These are phyloP conservation scores for Gentiana macrophylla DNA, from an alignment of 257 asterid genomes.

Conservation along the genomic window DNA sequence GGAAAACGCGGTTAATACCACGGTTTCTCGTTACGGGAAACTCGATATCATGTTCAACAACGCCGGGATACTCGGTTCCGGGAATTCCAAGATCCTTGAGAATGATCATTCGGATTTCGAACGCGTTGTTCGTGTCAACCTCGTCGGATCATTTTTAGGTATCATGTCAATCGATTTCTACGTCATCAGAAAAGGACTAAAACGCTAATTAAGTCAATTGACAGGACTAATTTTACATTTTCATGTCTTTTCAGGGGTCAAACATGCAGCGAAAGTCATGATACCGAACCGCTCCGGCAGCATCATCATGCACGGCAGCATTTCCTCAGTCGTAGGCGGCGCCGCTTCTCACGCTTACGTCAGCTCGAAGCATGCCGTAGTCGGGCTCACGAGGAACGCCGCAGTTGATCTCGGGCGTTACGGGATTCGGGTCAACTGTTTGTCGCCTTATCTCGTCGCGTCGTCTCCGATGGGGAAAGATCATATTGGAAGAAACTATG, in stretches of 20 bases:
- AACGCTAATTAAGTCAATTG: too few relatives aligned
- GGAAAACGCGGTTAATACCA: neutral
- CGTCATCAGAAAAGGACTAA: too few relatives aligned
- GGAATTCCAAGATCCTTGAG: neutral
- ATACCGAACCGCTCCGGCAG: constrained; percentile 20
- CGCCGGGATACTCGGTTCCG: neutral
- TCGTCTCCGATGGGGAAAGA: constrained; percentile 1
- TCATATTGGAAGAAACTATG: neutral
- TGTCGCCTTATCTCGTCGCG: constrained; percentile 17
- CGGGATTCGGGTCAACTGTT: constrained; percentile 25
- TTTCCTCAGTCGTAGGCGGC: constrained; percentile 15
- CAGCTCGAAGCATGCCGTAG: constrained; percentile 19
- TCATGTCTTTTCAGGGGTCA: constrained; percentile 17
- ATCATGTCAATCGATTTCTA: too few relatives aligned
- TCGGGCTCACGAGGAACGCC: constrained; percentile 21
- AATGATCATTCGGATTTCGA: neutral
- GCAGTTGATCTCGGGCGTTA: constrained; percentile 20
- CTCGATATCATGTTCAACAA: constrained; percentile 12
- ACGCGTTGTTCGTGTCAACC: constrained; percentile 5
- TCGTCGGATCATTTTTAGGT: constrained; percentile 11
- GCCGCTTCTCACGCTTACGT: constrained; percentile 17
- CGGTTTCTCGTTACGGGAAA: constrained; percentile 7
- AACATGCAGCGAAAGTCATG: constrained; percentile 32
- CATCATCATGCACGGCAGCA: constrained; percentile 26
- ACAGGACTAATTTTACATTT: too few relatives aligned